Evolutionary conservation across 169 alveolate genomes (phyloP), one percentile per base, ranked within the genome.

Genomic region (Toxoplasma gondii): DNA sequence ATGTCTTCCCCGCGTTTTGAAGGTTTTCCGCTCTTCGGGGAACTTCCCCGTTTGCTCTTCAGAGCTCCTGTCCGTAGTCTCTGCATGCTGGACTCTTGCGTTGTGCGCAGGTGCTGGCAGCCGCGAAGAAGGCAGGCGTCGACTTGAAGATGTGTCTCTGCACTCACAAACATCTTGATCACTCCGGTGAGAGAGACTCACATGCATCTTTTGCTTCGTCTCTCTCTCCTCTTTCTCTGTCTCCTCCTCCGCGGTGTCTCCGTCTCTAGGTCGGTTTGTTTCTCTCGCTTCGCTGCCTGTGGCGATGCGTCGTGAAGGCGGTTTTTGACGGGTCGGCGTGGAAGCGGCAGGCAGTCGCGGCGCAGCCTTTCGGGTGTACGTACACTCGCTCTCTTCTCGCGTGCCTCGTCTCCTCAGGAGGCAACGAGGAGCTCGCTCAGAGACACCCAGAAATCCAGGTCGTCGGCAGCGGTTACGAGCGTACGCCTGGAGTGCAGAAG

Each of bases 131-230:
- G 58, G 44, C 80, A 19, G 94, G 93, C 44, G 96, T 95, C 53
- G 95, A 94, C 34, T 93, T 91, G 95, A 95, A 54, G 70, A 91
- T 83, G 64, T 94, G 94, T 31, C 93, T 96, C 34, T 93, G 96
- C 90, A 98, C 99, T 22, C 99, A 98, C 88, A 96, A 97, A 91
- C 99, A 98, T 92, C 87, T 91, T 92, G 99, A 98, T 88, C 99
- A 98, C 95, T 88, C 98, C 67, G 95, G 94, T 87, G 43, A 31
- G 87, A 34, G 39, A 4, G 58, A 7, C 58, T 12, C 58, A 7
- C 58, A 7, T 49, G 58, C 12, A 4, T 49, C 58, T 12, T 7
- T 49, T 49, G 58, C 12, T 49, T 12, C 58, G 22, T 49, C 58
- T 49, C 58, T 49, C 58, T 49, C 22, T 49, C 58, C 22, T 49